Base-by-base conservation (phyloP, 495 filamentous ascomycete species). In the Aspergillus cavernicola region DNA sequence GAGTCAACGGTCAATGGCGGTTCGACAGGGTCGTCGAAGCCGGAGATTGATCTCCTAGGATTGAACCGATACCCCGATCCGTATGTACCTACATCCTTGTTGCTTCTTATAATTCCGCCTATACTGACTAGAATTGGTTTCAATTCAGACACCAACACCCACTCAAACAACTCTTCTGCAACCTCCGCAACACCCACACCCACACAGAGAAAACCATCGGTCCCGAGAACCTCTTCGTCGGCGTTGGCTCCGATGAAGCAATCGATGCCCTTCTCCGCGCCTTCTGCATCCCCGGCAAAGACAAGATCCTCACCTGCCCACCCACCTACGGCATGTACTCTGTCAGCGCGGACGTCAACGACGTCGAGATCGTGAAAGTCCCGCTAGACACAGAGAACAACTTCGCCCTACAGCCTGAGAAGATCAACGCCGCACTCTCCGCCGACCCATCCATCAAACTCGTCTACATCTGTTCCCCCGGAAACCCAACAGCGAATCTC, bases 271-370 rank as follows among this genome's bases (percentile, higher is more conserved):
- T 98, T 12, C 78, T 97, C 29, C 85, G 93, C 43, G 90, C 86
- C 70, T 98, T 98, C 77, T 97, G 93, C 70, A 71, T 79, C 2
- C 93, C 93, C 1, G 89, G 89, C 19, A 77, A 75, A 45, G 95
- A 97, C 70, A 89, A 87, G 58, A 92, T 97, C 66, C 80, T 98
- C 11, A 90, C 89, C 22, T 97, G 91, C 63, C 93, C 93, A 18
- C 93, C 95, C 0, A 98, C 93, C 0, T 98, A 98, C 71, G 93
- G 93, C 62, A 98, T 98, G 93, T 97, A 98, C 72, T 78, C 82
- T 19, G 93, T 97, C 15, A 93, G 88, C 41, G 93, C 95, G 0
- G 85, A 92, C 60, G 85, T 95, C 53, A 98, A 98, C 72, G 95
- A 97, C 61, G 71, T 98, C 20, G 80, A 79, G 13, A 78, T 97